A percentile compares a stretch with the other conserved stretches of the same genome.
Evolutionary conservation across 257 asterid species (phyloP).

Genomic region (Coffea canephora): DNA sequence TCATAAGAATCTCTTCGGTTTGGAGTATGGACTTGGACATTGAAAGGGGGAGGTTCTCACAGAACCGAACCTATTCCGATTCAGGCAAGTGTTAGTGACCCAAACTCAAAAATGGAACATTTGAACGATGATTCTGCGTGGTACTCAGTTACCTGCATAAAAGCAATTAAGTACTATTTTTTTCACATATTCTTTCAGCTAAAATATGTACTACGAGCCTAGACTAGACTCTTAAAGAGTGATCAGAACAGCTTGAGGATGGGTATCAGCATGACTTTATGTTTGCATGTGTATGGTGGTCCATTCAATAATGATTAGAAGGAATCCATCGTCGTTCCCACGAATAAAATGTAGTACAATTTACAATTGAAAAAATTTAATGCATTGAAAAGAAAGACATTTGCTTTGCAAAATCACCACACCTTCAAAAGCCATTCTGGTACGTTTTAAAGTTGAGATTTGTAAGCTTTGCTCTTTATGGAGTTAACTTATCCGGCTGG

Average conservation of each 20-base stretch:
- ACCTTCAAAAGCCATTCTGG: conserved; percentile 1
- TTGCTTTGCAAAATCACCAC: background rate
- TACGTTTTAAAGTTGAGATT: conserved; percentile 3
- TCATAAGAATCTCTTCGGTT: too few relatives aligned
- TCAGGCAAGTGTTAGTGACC: background rate
- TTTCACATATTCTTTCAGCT: background rate
- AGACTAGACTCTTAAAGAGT: background rate
- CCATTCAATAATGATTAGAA: conserved; percentile 11
- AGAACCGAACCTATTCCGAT: background rate
- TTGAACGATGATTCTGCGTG: background rate
- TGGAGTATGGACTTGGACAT: too few relatives aligned
- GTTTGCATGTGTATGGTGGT: background rate
- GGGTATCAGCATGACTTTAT: conserved; percentile 12
- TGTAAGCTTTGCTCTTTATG: conserved; percentile 7
- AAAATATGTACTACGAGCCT: background rate
- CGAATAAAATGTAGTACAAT: background rate
- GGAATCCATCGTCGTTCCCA: background rate
- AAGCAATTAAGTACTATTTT: background rate
- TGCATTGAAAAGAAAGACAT: background rate
- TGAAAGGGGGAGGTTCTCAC: too few relatives aligned
- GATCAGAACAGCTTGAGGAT: too few relatives aligned
- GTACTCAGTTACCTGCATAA: background rate
- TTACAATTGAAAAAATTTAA: background rate
- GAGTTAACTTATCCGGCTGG: background rate
- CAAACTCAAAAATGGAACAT: background rate